Evolutionary conservation across 257 asterid species (phyloP), one percentile per base, ranked within the genome.

Genomic region (Linderniella brevidens): DNA sequence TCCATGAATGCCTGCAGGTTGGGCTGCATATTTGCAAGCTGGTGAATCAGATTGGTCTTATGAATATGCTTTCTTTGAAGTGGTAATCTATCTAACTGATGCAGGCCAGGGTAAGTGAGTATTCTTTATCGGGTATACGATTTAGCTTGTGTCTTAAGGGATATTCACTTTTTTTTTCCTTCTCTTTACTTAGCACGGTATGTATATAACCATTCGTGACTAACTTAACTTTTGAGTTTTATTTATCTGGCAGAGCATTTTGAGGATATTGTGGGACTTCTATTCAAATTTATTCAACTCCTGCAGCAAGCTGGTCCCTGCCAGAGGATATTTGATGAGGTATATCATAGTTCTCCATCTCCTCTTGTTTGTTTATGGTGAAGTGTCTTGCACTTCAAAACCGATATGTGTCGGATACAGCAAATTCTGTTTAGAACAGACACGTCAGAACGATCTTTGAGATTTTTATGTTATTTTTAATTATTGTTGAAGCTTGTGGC

Each of bases 311-410:
- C 92, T 61, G 96, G 87, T 59, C 64, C 87, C 39, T 62, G 74
- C 65, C 69, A 81, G 54, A 70, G 98, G 98, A 88, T 88, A 62
- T 84, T 80, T 69, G 87, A 77, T 61, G 98, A 88, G 98, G 98
- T 88, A 72, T 48, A 47, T 8, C 49, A 19, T 35, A 48, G 7
- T 35, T 14, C 17, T 14, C 14, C 4, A 32, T 25, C 32, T 25
- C 32, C 32, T 25, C 32, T n/a, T n/a, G n/a, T n/a, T n/a, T n/a
- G n/a, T n/a, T n/a, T n/a, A n/a, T n/a, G n/a, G n/a, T n/a, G n/a
- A n/a, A n/a, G n/a, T n/a, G n/a, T n/a, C n/a, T n/a, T n/a, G n/a
- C n/a, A n/a, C n/a, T n/a, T n/a, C n/a, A n/a, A n/a, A n/a, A n/a
- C n/a, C n/a, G n/a, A n/a, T n/a, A n/a, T n/a, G n/a, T n/a, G n/a